phyloP scores from a whole-genome alignment of 768 basidiomycete genomes.

The Podaxis carcinomalis region DNA sequence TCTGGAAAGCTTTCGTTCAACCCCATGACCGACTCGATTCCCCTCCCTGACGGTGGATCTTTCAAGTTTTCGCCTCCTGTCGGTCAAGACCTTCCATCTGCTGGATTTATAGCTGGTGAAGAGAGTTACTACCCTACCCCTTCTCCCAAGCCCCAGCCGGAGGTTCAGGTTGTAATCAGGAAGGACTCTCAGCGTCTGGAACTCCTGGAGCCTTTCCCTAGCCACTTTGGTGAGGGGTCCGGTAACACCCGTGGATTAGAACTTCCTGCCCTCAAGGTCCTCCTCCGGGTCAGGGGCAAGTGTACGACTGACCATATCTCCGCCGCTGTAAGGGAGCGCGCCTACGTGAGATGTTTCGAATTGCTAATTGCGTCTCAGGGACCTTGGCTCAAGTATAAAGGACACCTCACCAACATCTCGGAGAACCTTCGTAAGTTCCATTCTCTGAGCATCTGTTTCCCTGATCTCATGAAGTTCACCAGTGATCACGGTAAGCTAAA shows the following conservation, averaged over 20 bases:
- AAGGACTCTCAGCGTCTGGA: conserved; percentile 84
- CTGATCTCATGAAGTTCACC: conserved; percentile 3
- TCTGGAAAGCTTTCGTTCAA: conserved; percentile 93
- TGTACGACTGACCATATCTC: conserved; percentile 99
- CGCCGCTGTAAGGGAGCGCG: conserved; percentile 63
- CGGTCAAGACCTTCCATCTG: conserved; percentile 79
- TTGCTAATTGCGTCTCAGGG: conserved; percentile 47
- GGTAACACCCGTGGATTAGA: conserved; percentile 57
- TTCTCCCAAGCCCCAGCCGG: conserved; percentile 68
- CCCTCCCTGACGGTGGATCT: conserved; percentile 60
- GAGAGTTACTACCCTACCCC: conserved; percentile 75
- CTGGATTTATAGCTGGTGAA: conserved; percentile 78
- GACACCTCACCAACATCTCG: conserved; percentile 92
- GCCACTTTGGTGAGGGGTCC: conserved; percentile 57
- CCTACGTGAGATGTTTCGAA: neutral
- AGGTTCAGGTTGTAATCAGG: conserved; percentile 72
- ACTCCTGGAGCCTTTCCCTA: conserved; percentile 77
- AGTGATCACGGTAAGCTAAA: conserved; percentile 77
- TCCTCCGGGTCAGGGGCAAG: conserved; percentile 94
- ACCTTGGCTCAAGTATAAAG: conserved; percentile 99
- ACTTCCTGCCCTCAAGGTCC: conserved; percentile 74
- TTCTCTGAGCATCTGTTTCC: neutral
- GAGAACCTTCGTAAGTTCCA: conserved; percentile 79
- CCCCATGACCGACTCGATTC: conserved; percentile 74
- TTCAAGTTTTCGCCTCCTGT: conserved; percentile 86